These are phyloP conservation scores for Raffaelea arxii DNA, from an alignment of 2,329 filamentous ascomycete genomes.

Conservation along the genomic window DNA sequence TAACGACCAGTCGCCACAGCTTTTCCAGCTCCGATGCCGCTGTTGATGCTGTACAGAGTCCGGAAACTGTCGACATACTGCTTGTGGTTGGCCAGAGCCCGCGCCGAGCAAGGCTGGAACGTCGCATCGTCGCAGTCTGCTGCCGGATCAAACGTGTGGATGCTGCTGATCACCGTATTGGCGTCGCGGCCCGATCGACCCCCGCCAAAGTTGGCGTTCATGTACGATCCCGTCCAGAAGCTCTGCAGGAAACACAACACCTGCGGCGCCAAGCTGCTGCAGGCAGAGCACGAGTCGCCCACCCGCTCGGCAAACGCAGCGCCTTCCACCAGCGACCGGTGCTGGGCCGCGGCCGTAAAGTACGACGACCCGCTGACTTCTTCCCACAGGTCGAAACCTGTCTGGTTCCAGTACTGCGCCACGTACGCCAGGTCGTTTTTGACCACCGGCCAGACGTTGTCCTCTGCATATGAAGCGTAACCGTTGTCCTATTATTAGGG, in stretches of 20 bases:
- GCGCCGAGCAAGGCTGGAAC: conserved; percentile 68
- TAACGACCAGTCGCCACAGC: conserved; percentile 60
- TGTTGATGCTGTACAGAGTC: conserved; percentile 57
- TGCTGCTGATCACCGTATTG: conserved; percentile 58
- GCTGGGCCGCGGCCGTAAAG: conserved; percentile 63
- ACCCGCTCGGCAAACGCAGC: conserved; percentile 54
- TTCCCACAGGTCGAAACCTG: conserved; percentile 73
- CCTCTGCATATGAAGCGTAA: conserved; percentile 44
- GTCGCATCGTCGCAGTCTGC: conserved; percentile 58
- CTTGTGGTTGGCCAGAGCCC: conserved; percentile 67
- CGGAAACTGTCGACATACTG: conserved; percentile 67
- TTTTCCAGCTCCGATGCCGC: conserved; percentile 45
- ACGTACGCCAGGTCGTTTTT: conserved; percentile 69
- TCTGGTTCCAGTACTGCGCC: conserved; percentile 59
- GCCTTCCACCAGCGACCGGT: conserved; percentile 62
- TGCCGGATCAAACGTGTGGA: conserved; percentile 59
- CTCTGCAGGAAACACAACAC: conserved; percentile 63
- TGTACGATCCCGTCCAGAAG: conserved; percentile 61
- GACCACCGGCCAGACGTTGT: conserved; percentile 62
- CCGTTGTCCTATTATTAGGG: conserved; percentile 36
- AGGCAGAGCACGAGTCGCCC: conserved; percentile 49
- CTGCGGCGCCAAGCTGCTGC: conserved; percentile 53
- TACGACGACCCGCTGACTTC: conserved; percentile 69
- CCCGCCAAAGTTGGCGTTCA: conserved; percentile 48
- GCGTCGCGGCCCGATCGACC: conserved; percentile 57